Conservation (phyloP, 2,329 filamentous ascomycete genomes). For the Cladosporium sp. region DNA sequence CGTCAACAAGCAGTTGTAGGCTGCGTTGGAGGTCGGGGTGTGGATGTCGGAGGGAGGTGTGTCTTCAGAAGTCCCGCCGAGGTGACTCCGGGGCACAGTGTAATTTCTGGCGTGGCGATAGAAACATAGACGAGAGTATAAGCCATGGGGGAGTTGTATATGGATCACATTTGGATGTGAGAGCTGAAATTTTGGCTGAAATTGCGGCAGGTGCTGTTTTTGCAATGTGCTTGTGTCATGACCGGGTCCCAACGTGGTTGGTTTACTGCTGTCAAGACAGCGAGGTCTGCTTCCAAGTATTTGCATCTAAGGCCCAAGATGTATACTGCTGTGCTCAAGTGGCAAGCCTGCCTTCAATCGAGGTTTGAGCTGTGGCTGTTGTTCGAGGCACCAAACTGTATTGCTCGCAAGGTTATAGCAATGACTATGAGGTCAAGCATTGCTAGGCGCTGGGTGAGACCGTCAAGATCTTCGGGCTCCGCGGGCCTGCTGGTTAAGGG, state of each 20-base stretch:
- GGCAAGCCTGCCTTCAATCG: neutral
- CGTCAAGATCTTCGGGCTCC: neutral
- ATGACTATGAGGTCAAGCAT: neutral
- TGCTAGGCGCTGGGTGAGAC: neutral
- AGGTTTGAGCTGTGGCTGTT: neutral
- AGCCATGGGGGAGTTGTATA: neutral
- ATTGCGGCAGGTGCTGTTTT: neutral
- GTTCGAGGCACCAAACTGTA: neutral
- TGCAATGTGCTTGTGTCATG: neutral
- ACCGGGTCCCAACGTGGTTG: neutral
- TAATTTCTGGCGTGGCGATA: neutral
- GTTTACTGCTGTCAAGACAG: neutral
- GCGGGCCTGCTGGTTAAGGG: neutral
- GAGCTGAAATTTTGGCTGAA: neutral
- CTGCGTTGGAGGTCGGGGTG: neutral
- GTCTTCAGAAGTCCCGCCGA: neutral
- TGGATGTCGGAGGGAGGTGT: neutral
- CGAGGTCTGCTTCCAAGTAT: neutral
- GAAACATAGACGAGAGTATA: neutral
- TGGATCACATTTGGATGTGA: neutral
- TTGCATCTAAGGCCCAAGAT: neutral
- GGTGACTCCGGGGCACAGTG: neutral
- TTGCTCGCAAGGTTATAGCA: neutral
- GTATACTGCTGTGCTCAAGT: neutral
- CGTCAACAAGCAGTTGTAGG: neutral